A percentile compares a stretch with the other conserved stretches of the same genome.
Evolutionary conservation across 2,329 filamentous ascomycete species (phyloP).

Genomic region (Fusarium setosum): DNA sequence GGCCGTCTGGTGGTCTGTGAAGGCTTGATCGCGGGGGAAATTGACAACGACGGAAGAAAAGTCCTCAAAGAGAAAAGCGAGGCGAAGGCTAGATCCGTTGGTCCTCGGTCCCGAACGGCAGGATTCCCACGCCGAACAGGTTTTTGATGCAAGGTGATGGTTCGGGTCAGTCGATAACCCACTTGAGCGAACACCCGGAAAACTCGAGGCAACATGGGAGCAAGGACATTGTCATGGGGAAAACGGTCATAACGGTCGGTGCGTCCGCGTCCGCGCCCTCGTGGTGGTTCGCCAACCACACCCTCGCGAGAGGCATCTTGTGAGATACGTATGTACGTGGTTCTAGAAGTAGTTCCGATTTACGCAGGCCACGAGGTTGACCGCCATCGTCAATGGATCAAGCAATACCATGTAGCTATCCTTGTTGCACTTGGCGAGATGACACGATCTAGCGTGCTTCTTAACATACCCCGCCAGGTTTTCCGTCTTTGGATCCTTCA

Average conservation of each 20-base stretch:
- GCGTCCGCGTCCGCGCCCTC: conserved; percentile 14
- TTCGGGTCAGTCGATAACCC: conserved; percentile 33
- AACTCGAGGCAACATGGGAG: conserved; percentile 6
- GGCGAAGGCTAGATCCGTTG: conserved; percentile 1
- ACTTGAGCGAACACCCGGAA: conserved; percentile 11
- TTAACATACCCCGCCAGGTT: neutral
- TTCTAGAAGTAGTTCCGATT: conserved; percentile 6
- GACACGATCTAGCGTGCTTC: conserved; percentile 14
- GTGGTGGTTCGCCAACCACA: too few relatives aligned
- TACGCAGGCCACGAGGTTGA: neutral
- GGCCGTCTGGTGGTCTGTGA: conserved; percentile 1
- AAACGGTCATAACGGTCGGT: conserved; percentile 11
- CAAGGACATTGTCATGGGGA: neutral
- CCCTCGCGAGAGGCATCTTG: neutral
- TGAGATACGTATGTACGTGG: neutral
- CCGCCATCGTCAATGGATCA: conserved; percentile 1
- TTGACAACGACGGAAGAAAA: neutral
- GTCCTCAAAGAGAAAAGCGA: neutral
- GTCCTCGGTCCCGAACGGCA: neutral
- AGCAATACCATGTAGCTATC: neutral
- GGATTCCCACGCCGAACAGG: neutral
- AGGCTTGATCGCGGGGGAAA: neutral
- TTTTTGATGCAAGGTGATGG: neutral
- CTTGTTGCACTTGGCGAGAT: conserved; percentile 4
- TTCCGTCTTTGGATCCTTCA: neutral